phyloP scores from a whole-genome alignment of 176 grass and related monocot species.

The Zoysia pacifica region DNA sequence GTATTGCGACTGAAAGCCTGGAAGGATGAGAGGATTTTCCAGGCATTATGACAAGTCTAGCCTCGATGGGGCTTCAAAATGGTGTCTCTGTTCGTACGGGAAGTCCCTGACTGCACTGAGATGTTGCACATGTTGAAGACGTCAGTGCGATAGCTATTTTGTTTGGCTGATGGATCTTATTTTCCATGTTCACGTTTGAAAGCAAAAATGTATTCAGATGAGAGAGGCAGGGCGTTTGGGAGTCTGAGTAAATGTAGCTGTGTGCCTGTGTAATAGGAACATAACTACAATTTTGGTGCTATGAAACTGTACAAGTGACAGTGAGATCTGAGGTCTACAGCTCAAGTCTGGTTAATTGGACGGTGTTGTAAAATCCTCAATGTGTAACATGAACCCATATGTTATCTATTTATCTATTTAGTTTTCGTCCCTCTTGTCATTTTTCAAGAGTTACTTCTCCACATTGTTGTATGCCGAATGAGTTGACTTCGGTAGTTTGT shows the following conservation, averaged over 20 bases:
- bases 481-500: no score
- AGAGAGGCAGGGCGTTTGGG: background rate
- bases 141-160: constrained; percentile 4
- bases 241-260: background rate
- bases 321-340: background rate
- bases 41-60: background rate
- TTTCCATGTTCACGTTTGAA: background rate
- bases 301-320: background rate
- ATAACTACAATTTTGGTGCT: background rate
- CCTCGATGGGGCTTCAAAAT: background rate
- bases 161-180: background rate
- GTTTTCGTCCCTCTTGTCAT: no score
- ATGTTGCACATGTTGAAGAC: background rate
- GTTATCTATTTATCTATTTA: no score
- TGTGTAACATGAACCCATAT: background rate
- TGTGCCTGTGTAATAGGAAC: background rate
- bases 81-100: background rate
- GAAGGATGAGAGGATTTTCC: background rate
- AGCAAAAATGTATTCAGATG: background rate
- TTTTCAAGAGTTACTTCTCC: no score
- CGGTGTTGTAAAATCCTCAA: background rate
- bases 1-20: constrained; percentile 65
- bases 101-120: background rate
- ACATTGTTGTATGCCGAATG: no score
- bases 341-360: background rate